Evolutionary conservation across 2,329 filamentous ascomycete species (phyloP).

Genomic region (Coleophoma cylindrospora): DNA sequence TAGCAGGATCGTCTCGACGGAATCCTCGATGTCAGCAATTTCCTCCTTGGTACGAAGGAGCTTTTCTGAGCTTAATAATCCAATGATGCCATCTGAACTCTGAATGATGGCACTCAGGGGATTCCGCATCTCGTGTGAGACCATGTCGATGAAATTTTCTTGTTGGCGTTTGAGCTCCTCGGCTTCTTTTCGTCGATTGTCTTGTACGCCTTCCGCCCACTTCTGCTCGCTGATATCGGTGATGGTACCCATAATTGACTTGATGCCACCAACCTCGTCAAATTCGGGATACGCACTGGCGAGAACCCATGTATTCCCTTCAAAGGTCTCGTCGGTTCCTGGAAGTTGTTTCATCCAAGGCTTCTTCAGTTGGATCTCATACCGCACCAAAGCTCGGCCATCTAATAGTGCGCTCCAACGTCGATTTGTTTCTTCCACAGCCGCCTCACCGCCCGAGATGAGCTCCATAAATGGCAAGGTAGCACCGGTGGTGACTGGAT

Average conservation of each 20-base stretch:
- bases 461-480: not conserved
- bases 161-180: conserved; percentile 71
- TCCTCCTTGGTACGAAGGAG: not conserved
- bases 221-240: conserved; percentile 76
- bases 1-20: conserved; percentile 60
- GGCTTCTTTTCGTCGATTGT: conserved; percentile 70
- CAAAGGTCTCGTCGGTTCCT: not conserved
- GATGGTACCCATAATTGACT: conserved; percentile 1
- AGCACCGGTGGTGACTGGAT: not conserved
- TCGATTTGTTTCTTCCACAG: not conserved
- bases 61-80: conserved; percentile 35
- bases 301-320: not conserved
- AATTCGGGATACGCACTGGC: not conserved
- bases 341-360: not conserved
- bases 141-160: conserved; percentile 69
- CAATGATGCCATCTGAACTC: conserved; percentile 67
- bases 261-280: not conserved
- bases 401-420: not conserved
- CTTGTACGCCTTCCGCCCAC: conserved; percentile 75
- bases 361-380: not conserved
- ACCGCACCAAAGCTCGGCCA: not conserved
- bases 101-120: conserved; percentile 70
- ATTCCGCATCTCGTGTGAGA: conserved; percentile 72
- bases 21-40: not conserved
- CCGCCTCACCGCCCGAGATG: not conserved